phyloP scores from a whole-genome alignment of 169 alveolate genomes.

The Cryptosporidium baileyi region DNA sequence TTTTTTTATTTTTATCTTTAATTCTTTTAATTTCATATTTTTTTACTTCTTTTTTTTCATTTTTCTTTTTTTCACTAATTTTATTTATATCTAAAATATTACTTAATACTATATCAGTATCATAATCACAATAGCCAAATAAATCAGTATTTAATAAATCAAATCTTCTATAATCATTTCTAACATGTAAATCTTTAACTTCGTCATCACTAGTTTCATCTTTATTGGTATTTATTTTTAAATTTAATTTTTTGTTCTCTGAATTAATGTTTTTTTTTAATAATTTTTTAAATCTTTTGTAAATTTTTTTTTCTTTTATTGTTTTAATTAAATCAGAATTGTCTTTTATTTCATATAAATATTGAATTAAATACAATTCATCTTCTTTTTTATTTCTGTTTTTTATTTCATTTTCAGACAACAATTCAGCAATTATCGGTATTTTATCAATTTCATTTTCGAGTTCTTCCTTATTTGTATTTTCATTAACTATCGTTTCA shows the following conservation, averaged over 20 bases:
- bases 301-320: not conserved
- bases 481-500: too few species aligned
- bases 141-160: slow-evolving; percentile 13
- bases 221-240: not conserved
- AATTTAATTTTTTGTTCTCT: not conserved
- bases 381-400: slow-evolving; percentile 12
- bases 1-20: not conserved
- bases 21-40: not conserved
- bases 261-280: slow-evolving; percentile 2
- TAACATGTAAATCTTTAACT: slow-evolving; percentile 25
- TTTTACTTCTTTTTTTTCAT: not conserved
- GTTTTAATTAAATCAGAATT: not conserved
- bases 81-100: not conserved
- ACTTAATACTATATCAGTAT: not conserved
- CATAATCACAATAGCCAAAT: slow-evolving; percentile 48
- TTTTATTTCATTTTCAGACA: not conserved
- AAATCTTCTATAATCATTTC: slow-evolving; percentile 52
- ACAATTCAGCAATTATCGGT: slow-evolving; percentile 20
- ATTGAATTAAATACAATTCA: not conserved
- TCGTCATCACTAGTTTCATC: slow-evolving; percentile 31
- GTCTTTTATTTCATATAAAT: slow-evolving; percentile 8
- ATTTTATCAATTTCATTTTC: too few species aligned
- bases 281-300: not conserved
- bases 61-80: not conserved
- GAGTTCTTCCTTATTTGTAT: too few species aligned